Percentiles rank a stretch among this genome's conserved stretches.
Evolutionary conservation across 352 stramenopile species (phyloP).

Genomic region (Lagenidium giganteum): DNA sequence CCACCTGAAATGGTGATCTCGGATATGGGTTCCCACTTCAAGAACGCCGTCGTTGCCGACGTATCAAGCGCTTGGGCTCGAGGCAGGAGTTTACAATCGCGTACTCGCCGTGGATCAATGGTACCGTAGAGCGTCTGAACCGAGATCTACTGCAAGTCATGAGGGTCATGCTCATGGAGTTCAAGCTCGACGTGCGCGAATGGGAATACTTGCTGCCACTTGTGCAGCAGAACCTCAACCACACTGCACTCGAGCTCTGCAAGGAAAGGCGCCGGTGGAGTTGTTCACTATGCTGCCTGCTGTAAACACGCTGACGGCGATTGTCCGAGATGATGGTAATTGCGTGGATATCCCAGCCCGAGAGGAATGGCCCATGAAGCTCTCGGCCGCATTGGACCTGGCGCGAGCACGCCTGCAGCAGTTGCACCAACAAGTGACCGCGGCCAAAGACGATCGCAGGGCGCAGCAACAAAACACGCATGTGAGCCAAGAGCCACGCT

Average conservation of each 20-base stretch:
- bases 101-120: slow-evolving; percentile 29
- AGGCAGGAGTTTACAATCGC: slow-evolving; percentile 20
- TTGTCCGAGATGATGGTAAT: slow-evolving; percentile 1
- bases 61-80: slow-evolving; percentile 9
- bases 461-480: not conserved
- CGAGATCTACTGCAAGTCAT: slow-evolving; percentile 22
- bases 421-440: slow-evolving; percentile 14
- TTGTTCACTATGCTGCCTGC: slow-evolving; percentile 11
- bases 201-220: slow-evolving; percentile 20
- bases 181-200: slow-evolving; percentile 15
- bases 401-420: not conserved
- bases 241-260: slow-evolving; percentile 13
- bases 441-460: slow-evolving; percentile 4
- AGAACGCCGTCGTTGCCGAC: slow-evolving; percentile 17
- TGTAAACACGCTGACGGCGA: not conserved
- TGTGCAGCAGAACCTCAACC: slow-evolving; percentile 23
- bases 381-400: not conserved
- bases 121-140: slow-evolving; percentile 22
- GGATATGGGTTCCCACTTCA: slow-evolving; percentile 24
- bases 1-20: slow-evolving; percentile 16
- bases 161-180: slow-evolving; percentile 16
- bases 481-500: slow-evolving; percentile 9
- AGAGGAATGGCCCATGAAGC: slow-evolving; percentile 1
- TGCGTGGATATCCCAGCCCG: not conserved
- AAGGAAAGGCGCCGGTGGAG: slow-evolving; percentile 15